A percentile compares a stretch with the other conserved stretches of the same genome.
phyloP scores from a whole-genome alignment of 129 eudicot genomes.

The Tagetes patula region DNA sequence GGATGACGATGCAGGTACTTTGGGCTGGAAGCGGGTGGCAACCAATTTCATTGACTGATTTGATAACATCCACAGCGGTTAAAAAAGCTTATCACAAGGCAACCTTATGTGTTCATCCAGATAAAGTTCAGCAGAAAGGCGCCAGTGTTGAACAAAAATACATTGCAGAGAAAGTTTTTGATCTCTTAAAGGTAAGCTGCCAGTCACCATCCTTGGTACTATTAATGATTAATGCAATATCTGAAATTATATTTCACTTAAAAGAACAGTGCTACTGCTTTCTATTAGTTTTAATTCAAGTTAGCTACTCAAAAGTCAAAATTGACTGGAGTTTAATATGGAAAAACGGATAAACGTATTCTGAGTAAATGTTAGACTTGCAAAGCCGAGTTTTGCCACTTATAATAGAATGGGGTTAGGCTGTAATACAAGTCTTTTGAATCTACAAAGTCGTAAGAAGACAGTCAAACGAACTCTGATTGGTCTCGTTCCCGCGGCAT shows the following conservation, averaged over 20 bases:
- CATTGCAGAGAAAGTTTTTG: conserved; percentile 92
- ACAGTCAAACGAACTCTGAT: too few relatives aligned
- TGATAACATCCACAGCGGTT: conserved; percentile 78
- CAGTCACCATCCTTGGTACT: neutral
- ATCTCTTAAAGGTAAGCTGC: conserved; percentile 64
- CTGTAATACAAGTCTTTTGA: too few relatives aligned
- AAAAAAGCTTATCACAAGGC: conserved; percentile 82
- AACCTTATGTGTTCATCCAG: conserved; percentile 85
- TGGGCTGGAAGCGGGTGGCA: conserved; percentile 91
- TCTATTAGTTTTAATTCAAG: neutral
- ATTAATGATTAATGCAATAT: too few relatives aligned
- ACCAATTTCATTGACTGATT: conserved; percentile 77
- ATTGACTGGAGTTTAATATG: too few relatives aligned
- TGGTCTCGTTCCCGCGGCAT: too few relatives aligned
- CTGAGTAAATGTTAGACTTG: neutral
- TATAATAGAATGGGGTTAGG: neutral
- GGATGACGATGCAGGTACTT: conserved; percentile 56
- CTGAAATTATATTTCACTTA: neutral
- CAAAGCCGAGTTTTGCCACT: neutral
- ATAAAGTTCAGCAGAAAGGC: conserved; percentile 97
- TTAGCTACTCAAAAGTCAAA: neutral
- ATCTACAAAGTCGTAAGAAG: too few relatives aligned
- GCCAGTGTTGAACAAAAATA: conserved; percentile 74
- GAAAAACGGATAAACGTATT: neutral
- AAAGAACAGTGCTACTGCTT: too few relatives aligned